These are phyloP conservation scores for Naegleria gruberi DNA, from an alignment of 208 protist genomes.

Conservation along the genomic window DNA sequence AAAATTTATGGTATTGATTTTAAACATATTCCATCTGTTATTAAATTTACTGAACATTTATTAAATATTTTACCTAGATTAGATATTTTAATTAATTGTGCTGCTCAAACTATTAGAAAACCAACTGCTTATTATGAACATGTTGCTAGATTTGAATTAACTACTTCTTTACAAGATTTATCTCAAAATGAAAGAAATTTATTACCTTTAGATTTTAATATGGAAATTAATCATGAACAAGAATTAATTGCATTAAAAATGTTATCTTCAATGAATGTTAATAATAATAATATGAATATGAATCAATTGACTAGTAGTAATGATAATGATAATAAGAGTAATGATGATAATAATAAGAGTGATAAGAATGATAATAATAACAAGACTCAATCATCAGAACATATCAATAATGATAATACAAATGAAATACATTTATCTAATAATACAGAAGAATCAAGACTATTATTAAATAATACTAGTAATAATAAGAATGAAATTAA, in stretches of 20 bases:
- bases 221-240: too few relatives aligned
- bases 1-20: slow-evolving; percentile 58
- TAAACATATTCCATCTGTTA: slow-evolving; percentile 44
- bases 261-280: background rate
- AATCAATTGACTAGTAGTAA: too few relatives aligned
- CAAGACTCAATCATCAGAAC: background rate
- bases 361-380: too few relatives aligned
- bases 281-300: too few relatives aligned
- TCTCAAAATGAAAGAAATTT: background rate
- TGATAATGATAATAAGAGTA: too few relatives aligned
- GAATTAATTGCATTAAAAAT: background rate
- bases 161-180: slow-evolving; percentile 30
- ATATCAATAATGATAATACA: background rate
- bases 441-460: background rate
- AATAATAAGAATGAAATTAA: background rate
- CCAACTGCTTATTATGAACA: slow-evolving; percentile 79
- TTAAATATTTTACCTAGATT: background rate
- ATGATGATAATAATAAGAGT: too few relatives aligned
- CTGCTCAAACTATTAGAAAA: slow-evolving; percentile 86
- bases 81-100: slow-evolving; percentile 89
- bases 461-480: background rate
- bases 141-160: slow-evolving; percentile 59
- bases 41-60: slow-evolving; percentile 34
- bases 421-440: background rate
- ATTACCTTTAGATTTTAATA: background rate